phyloP scores from a whole-genome alignment of 371 early-diverging fungal genomes.

The Mucor saturninus region DNA sequence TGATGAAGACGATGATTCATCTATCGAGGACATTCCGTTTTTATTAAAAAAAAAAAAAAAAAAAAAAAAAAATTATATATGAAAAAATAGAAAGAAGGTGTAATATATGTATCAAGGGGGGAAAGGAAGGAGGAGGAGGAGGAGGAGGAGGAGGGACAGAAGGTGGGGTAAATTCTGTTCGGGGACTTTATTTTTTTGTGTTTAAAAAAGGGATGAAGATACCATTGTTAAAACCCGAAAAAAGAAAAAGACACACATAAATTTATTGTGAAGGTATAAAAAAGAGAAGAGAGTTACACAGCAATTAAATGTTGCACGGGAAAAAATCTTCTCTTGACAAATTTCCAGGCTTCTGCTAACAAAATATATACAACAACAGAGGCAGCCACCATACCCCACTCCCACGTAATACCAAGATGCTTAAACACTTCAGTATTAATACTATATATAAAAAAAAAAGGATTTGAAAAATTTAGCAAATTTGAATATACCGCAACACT shows the following conservation, averaged over 20 bases:
- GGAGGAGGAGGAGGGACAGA: not conserved
- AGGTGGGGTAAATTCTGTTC: not conserved
- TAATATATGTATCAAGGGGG: slow-evolving; percentile 2
- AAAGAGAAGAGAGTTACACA: not conserved
- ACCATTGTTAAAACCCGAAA: not conserved
- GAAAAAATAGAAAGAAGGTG: not conserved
- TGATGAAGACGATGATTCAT: not conserved
- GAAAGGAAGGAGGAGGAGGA: not conserved
- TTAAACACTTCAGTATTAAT: slow-evolving; percentile 72
- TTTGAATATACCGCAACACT: too few relatives aligned
- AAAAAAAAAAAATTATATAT: not conserved
- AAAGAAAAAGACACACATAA: not conserved
- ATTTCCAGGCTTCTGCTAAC: slow-evolving; percentile 64
- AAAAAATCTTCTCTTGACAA: slow-evolving; percentile 31
- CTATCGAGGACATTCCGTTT: not conserved
- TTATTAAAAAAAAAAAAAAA: not conserved
- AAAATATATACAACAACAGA: slow-evolving; percentile 64
- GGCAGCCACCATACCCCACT: slow-evolving; percentile 74
- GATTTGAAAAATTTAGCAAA: slow-evolving; percentile 7
- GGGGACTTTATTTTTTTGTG: not conserved
- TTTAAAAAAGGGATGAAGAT: not conserved
- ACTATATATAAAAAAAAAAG: slow-evolving; percentile 27
- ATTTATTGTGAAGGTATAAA: not conserved
- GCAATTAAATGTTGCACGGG: not conserved
- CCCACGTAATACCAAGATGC: slow-evolving; percentile 69